Percentiles rank a stretch among this genome's conserved stretches.
Evolutionary conservation across 768 basidiomycete genomes (phyloP).

Genomic region (Chiua virens): DNA sequence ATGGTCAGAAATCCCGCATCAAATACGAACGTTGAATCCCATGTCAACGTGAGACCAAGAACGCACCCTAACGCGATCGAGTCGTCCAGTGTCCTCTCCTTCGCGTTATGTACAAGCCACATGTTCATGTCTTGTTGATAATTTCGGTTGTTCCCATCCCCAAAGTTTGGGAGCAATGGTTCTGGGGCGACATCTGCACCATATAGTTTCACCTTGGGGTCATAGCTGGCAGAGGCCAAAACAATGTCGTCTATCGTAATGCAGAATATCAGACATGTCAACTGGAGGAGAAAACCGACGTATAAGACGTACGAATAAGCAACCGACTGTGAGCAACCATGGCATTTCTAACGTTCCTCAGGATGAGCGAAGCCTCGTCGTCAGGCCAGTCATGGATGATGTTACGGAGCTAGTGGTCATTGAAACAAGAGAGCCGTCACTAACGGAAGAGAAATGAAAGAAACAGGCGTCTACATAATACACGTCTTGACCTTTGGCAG

Average conservation of each 20-base stretch:
- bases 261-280: neutral
- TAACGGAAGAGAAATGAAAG: accelerated
- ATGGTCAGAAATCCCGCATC: no score
- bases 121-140: slow-evolving; percentile 34
- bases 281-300: neutral
- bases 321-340: slow-evolving; percentile 24
- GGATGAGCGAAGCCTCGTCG: slow-evolving; percentile 15
- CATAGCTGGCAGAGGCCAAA: no score
- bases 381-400: slow-evolving; percentile 33
- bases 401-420: slow-evolving; percentile 16
- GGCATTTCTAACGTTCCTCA: slow-evolving; percentile 24
- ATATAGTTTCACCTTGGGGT: no score
- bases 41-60: no score
- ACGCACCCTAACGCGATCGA: neutral
- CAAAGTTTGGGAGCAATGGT: slow-evolving; percentile 35
- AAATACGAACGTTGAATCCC: no score
- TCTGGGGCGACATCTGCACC: slow-evolving; percentile 21
- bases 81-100: slow-evolving; percentile 33
- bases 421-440: neutral
- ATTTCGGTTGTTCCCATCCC: slow-evolving; percentile 28
- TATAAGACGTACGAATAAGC: slow-evolving; percentile 30
- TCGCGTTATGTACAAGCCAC: slow-evolving; percentile 30
- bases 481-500: slow-evolving; percentile 24
- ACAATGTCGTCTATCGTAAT: no score
- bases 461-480: slow-evolving; percentile 34